Base-by-base conservation (phyloP, 768 basidiomycete genomes). In the Hemileccinum impolitum region DNA sequence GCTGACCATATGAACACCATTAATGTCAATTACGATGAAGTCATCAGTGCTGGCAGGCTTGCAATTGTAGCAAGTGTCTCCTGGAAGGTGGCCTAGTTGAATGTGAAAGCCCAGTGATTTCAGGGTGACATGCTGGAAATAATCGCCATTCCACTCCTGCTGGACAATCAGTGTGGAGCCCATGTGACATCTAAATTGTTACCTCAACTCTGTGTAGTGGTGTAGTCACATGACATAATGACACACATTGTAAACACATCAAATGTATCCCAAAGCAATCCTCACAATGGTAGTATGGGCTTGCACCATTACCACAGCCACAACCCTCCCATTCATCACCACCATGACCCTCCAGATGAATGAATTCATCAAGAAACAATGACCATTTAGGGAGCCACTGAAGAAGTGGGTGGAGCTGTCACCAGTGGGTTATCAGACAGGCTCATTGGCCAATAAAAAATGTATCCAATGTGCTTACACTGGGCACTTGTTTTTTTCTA, bases 41-140 rank as follows among this genome's bases (percentile, higher is more conserved):
- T 52, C 39, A 6, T 57, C 40, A 4, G 37, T 39, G 10, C 26
- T 13, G 0, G 31, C 34, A 13, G 37, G 26, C 9, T 4, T 5
- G 21, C 47, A 45, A 7, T 25, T 31, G 11, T 42, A 38, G 36
- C 56, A 58, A 7, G 17, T 21, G 10, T 53, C 32, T 7, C 51
- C 53, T 14, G 37, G 30, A 14, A 12, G 31, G 32, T 65, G 63
- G 1, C 62, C 58, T n/a, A 64, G 46, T 28, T 64, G 59, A 2
- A 65, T 37, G 12, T 36, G 40, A 4, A 64, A 37, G 6, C 64
- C 63, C 7, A 60, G 17, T 8, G 50, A 45, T 7, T 43, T 47
- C 19, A 62, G 41, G 3, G 50, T 48, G 15, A 39, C 43, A 14
- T n/a, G n/a, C 19, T 31, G 31, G 15, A 58, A 64, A 25, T 30